phyloP scores from a whole-genome alignment of 2,329 filamentous ascomycete species.

The Cladosporium sp. region DNA sequence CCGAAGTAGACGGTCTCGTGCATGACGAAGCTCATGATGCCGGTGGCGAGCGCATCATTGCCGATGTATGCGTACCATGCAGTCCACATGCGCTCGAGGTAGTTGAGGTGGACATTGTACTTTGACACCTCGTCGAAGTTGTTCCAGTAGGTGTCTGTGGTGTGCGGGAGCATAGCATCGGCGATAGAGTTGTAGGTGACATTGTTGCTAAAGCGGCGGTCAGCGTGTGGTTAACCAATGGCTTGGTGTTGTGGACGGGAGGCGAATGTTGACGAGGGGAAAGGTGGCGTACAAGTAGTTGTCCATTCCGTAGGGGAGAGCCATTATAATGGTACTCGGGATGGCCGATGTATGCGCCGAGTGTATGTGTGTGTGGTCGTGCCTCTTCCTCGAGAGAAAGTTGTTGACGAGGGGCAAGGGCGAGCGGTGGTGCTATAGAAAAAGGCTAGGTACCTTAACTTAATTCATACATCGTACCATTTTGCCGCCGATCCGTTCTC shows the following conservation, averaged over 20 bases:
- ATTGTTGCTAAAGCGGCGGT: slow-evolving; percentile 13
- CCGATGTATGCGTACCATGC: slow-evolving; percentile 98
- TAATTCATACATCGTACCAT: no score
- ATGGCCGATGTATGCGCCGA: not conserved
- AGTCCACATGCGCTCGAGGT: slow-evolving; percentile 86
- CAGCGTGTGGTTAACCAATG: slow-evolving; percentile 6
- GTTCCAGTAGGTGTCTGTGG: slow-evolving; percentile 62
- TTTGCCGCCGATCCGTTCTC: not conserved
- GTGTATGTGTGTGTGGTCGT: not conserved
- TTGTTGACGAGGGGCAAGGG: not conserved
- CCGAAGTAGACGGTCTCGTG: slow-evolving; percentile 96
- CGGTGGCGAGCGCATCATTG: slow-evolving; percentile 93
- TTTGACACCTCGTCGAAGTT: slow-evolving; percentile 65
- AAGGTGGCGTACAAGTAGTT: slow-evolving; percentile 25
- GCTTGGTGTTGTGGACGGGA: not conserved
- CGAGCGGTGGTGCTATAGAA: not conserved
- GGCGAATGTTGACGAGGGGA: not conserved
- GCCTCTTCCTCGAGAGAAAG: not conserved
- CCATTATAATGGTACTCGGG: slow-evolving; percentile 21
- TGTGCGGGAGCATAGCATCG: slow-evolving; percentile 40
- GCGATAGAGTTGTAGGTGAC: slow-evolving; percentile 32
- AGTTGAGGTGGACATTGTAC: slow-evolving; percentile 82
- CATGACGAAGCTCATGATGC: slow-evolving; percentile 95
- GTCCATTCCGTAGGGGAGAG: slow-evolving; percentile 30
- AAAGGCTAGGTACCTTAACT: no score